A percentile compares a stretch with the other conserved stretches of the same genome.
Evolutionary conservation across 352 stramenopile genomes (phyloP).

Genomic region (Phytophthora quininea): DNA sequence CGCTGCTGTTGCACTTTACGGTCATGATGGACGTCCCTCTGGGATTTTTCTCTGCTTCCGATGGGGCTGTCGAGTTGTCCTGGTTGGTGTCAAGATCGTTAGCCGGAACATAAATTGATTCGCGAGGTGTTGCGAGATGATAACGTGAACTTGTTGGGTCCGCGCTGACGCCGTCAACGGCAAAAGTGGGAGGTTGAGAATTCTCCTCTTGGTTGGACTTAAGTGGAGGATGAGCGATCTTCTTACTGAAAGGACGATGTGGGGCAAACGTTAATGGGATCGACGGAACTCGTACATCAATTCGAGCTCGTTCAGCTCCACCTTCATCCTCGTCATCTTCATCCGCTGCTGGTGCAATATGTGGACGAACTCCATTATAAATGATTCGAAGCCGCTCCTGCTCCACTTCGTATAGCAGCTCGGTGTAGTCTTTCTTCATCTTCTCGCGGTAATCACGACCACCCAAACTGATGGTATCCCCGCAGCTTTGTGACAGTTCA

Average conservation of each 20-base stretch:
- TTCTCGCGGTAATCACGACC: constrained; percentile 63
- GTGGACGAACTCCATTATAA: constrained; percentile 38
- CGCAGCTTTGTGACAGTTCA: constrained; percentile 50
- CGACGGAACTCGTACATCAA: constrained; percentile 23
- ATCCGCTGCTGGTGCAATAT: constrained; percentile 21
- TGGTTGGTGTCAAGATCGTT: constrained; percentile 14
- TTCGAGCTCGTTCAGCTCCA: constrained; percentile 5
- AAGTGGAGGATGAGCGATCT: constrained; percentile 7
- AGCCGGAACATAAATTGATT: constrained; percentile 58
- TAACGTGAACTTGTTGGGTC: constrained; percentile 23
- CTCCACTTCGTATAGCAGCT: constrained; percentile 74
- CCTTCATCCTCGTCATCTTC: constrained; percentile 17
- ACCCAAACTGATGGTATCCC: constrained; percentile 48
- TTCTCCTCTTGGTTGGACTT: constrained; percentile 2
- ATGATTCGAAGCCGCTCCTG: constrained; percentile 71
- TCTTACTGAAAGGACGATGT: constrained; percentile 15
- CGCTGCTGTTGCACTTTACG: constrained; percentile 51
- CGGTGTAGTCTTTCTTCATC: constrained; percentile 82
- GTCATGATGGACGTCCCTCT: constrained; percentile 30
- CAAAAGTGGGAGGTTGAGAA: neutral
- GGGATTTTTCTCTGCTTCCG: constrained; percentile 16
- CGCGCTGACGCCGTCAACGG: constrained; percentile 18
- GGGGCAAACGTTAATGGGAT: constrained; percentile 9
- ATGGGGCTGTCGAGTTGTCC: neutral
- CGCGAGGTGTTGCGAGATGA: constrained; percentile 40